Evolutionary conservation across 2,329 filamentous ascomycete genomes (phyloP), one percentile per base, ranked within the genome.

Genomic region (Fusarium camptoceras): DNA sequence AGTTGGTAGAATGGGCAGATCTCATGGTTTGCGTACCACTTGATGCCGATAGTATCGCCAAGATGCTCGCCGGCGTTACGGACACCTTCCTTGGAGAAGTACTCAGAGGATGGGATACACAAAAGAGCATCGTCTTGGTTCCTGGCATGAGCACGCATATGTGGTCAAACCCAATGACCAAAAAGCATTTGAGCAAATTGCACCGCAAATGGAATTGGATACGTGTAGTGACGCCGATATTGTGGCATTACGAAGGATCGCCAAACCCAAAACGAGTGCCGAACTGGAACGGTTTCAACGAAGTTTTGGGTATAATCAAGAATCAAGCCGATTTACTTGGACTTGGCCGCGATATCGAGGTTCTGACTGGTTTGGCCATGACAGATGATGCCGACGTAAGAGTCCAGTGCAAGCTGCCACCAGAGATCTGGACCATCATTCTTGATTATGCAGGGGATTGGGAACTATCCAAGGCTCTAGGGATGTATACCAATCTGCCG

Each of bases 91-190:
- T 97, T 10, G 85, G 97, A 55, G 92, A 95, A 73, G 88, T 97
- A 2, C 79, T 98, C 50, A 88, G 94, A 55, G 92, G 92, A 59
- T 98, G 94, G 94, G 91, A 97, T 74, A 89, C 92, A 1, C 91
- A 91, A 9, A 97, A 97, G 81, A 92, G 91, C 73, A 92, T 97
- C 30, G 82, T 97, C 50, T 83, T 98, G 60, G 90, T 97, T 9
- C 94, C 94, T 0, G 93, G 93, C 70, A 97, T 98, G 94, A 95
- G 92, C 34, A 89, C 89, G 2, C 87, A 92, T 64, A 94, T 95
- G 89, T 97, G 94, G 94, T 90, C 94, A 76, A 94, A 96, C 75
- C 93, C 94, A 4, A 90, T 94, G 81, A 97, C 93, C 18, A 93
- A 92, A 81, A 92, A 94, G 75, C 94, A 97, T 77, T 86, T 97